Evolutionary conservation across 768 basidiomycete genomes (phyloP).

Genomic region (Hypholoma fasciculare): DNA sequence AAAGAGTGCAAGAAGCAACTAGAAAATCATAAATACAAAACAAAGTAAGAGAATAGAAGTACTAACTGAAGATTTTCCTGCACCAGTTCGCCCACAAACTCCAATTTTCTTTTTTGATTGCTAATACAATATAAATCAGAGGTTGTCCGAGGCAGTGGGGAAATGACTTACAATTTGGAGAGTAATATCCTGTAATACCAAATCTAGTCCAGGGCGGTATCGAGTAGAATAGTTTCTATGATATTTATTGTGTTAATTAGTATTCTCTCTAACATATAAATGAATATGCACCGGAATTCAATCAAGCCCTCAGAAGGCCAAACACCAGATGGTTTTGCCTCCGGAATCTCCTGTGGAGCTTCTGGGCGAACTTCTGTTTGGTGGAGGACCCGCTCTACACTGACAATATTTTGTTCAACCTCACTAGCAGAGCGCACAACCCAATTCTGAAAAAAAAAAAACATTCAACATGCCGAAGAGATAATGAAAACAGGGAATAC

Average conservation of each 20-base stretch:
- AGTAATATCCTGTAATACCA: slow-evolving; percentile 76
- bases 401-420: slow-evolving; percentile 89
- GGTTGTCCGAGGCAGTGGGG: neutral
- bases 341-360: slow-evolving; percentile 69
- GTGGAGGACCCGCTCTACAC: slow-evolving; percentile 84
- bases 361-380: slow-evolving; percentile 76
- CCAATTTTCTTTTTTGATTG: slow-evolving; percentile 84
- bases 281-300: slow-evolving; percentile 62
- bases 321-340: slow-evolving; percentile 44
- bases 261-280: neutral
- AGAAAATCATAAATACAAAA: slow-evolving; percentile 20
- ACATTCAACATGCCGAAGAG: neutral
- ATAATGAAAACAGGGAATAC: slow-evolving; percentile 14
- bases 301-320: slow-evolving; percentile 82
- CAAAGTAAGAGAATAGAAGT: slow-evolving; percentile 38
- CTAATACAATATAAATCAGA: slow-evolving; percentile 29
- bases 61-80: slow-evolving; percentile 74
- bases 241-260: neutral
- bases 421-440: slow-evolving; percentile 81
- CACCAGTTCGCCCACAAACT: slow-evolving; percentile 83
- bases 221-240: slow-evolving; percentile 67
- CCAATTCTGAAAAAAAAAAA: slow-evolving; percentile 57
- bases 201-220: slow-evolving; percentile 80
- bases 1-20: slow-evolving; percentile 73
- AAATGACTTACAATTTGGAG: slow-evolving; percentile 59